These are phyloP conservation scores for Magnusiomyces tetraspermus DNA, from an alignment of 1,139 yeast species.

Conservation along the genomic window DNA sequence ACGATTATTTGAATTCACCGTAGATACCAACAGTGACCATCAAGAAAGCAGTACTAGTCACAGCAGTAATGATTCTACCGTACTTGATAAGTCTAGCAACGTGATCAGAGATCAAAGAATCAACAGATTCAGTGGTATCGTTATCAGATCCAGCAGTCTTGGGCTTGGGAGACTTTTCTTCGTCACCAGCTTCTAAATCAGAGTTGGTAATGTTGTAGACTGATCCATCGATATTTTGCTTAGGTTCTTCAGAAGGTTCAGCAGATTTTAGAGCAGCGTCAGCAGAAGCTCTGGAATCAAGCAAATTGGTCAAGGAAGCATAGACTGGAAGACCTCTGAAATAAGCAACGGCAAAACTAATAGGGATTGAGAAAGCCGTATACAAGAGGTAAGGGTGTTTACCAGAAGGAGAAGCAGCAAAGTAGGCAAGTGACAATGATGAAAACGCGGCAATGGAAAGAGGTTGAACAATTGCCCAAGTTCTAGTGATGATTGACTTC, in stretches of 20 bases:
- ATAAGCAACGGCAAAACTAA: conserved; percentile 10
- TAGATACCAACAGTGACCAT: conserved; percentile 26
- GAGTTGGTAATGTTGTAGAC: conserved; percentile 6
- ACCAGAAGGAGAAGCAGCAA: conserved; percentile 20
- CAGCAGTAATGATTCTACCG: conserved; percentile 15
- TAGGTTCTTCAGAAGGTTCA: conserved; percentile 13
- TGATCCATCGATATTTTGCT: conserved; percentile 1
- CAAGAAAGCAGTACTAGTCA: conserved; percentile 21
- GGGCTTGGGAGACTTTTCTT: background rate
- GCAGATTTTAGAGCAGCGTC: background rate
- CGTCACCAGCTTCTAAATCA: conserved; percentile 7
- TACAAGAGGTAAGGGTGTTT: conserved; percentile 26
- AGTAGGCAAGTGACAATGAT: conserved; percentile 19
- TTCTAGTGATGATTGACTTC: conserved; percentile 6
- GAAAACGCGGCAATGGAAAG: conserved; percentile 19
- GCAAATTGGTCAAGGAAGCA: conserved; percentile 7
- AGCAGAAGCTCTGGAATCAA: conserved; percentile 1
- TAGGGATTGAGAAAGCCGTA: conserved; percentile 22
- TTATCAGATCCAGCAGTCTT: background rate
- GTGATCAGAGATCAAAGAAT: background rate
- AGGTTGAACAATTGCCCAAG: conserved; percentile 13
- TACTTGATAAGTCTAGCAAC: conserved; percentile 3
- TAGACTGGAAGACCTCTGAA: conserved; percentile 7
- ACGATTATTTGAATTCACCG: conserved; percentile 19
- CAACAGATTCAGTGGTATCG: background rate